Evolutionary conservation across 805 yeast species (phyloP), one percentile per base, ranked within the genome.

Genomic region (Torulaspora maleeae): DNA sequence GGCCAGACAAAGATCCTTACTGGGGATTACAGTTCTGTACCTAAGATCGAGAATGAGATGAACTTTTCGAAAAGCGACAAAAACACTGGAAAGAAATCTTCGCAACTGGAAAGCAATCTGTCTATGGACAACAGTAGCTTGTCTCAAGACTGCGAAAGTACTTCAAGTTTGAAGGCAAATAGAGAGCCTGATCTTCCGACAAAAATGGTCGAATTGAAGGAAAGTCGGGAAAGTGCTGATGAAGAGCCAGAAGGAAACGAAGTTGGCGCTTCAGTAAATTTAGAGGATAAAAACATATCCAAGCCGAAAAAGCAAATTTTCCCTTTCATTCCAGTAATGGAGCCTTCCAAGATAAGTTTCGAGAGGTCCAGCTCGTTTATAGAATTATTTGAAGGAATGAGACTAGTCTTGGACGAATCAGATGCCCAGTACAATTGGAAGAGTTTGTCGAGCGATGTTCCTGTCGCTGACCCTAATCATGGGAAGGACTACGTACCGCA

Each of bases 361-460:
- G 50, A 49, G 12, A 56, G 58, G 41, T 64, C 68, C 2, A 56
- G 63, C 15, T 64, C 68, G 0, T 61, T 57, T 39, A 48, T 55
- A 13, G 65, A 64, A 40, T 42, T 64, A 19, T 64, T 63, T 37
- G 56, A 60, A 27, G 61, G 56, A 27, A 64, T 63, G 59, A 45
- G 64, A 33, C 32, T 56, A 4, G 63, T 64, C 5, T 46, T 64
- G 13, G 68, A 61, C 49, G 63, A 59, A 15, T 41, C 49, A 12
- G 68, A 64, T 47, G 65, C 64, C 8, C 48, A 49, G 12, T 61
- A 59, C 34, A 64, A 63, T 41, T 64, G 68, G 68, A 58, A 51
- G 34, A 54, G 60, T 10, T 43, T 63, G 16, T 50, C 61, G 1
- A 53, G 59, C 19, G 60, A 60, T 8, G 36, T 40, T 7, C 54